Evolutionary conservation across 768 basidiomycete species (phyloP), one percentile per base, ranked within the genome.

Genomic region (Amanita brunnescens): DNA sequence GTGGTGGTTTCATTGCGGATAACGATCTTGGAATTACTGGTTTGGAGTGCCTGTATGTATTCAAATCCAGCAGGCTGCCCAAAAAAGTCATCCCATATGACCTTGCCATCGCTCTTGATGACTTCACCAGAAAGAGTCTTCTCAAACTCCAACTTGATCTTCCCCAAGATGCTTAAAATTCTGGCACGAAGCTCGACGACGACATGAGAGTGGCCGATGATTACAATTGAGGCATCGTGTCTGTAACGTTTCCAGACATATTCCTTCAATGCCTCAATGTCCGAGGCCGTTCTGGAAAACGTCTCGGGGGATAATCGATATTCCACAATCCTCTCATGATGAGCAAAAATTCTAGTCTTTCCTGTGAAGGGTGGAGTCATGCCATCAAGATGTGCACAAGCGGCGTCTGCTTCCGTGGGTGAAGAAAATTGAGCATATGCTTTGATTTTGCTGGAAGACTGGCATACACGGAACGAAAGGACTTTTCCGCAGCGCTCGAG

Each of bases 1-100:
- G 78, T 69, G 0, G 55, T 47, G 0, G 21, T 18, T 51, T 81
- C 74, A 4, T 67, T 59, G 45, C 69, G 65, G 39, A 87, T 73
- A 24, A 63, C 59, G 18, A 85, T 64, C 0, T 64, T 69, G 0
- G 67, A 62, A 41, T 74, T 59, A 8, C 55, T 52, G 1, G 51
- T 54, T 49, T 78, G 69, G 9, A 88, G 49, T 0, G 68, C 61
- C 0, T 66, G 57, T 42, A 90, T 47, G 60, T 75, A 87, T 0
- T 12, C 18, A 0, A 42, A 35, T 0, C 85, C 85, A 5, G 64
- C 63, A 0, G 57, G 52, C 3, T 68, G 55, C 18, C 60, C 59
- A 54, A 91, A 83, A 63, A 78, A 88, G 3, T 71, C 67, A 53
- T 89, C 82, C 87, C 87, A 91, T 6, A 77, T 66, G 1, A 71